Evolutionary conservation across 352 stramenopile species (phyloP), one percentile per base, ranked within the genome.

Genomic region (Vaucheria bursata): DNA sequence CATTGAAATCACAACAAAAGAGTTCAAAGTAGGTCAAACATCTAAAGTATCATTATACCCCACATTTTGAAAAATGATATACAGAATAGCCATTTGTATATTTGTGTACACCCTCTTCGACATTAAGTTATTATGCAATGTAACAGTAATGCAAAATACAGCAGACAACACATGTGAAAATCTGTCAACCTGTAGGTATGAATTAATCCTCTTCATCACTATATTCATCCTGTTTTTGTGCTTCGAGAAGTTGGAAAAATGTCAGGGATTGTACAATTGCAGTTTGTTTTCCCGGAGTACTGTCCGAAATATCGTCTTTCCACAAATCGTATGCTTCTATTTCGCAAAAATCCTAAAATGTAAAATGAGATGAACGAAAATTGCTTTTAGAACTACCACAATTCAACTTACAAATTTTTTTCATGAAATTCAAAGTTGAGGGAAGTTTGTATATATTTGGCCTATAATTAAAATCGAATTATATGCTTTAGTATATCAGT

Each of bases 261-360:
- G 64, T 49, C 0, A 71, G 74, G n/a, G 76, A 79, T 72, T 81
- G 76, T 72, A 81, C 75, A 25, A 81, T 71, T 33, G 76, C 68
- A 38, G 77, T 75, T 40, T 40, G 77, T 36, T 72, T 70, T n/a
- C 76, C 76, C 33, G 70, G 34, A 12, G 76, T 53, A 25, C 36
- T 45, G 68, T 73, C 75, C 37, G 73, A 70, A 3, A 81, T 72
- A 38, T 81, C 76, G 35, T 81, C 70, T 72, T 81, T 81, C 76
- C 76, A 81, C 76, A 79, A 70, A 25, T 73, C 50, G 76, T 77
- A 81, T 0, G 76, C 76, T 12, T 81, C 76, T 50, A 79, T 72
- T 33, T 81, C 76, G 50, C 39, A 71, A 8, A 81, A 52, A 37
- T 81, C 76, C 49, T 59, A 25, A 25, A 25, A 59, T 25, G 45